phyloP scores from a whole-genome alignment of 2,329 filamentous ascomycete species.

The Venturia effusa region DNA sequence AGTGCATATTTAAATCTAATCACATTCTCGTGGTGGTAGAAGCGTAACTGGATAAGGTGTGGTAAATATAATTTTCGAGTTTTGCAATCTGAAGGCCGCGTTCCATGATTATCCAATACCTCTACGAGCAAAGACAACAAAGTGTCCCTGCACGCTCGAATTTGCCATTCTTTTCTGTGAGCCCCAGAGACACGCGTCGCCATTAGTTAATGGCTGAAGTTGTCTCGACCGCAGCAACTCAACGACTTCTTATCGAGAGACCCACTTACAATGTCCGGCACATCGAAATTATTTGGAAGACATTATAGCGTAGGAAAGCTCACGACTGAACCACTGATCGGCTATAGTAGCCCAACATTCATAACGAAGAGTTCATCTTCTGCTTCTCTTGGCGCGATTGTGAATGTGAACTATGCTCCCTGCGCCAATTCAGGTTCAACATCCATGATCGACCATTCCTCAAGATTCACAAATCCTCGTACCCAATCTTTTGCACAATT shows the following conservation, averaged over 20 bases:
- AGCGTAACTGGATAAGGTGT: neutral
- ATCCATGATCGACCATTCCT: neutral
- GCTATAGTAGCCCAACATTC: too few relatives aligned
- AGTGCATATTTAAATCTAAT: neutral
- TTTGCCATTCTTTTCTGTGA: neutral
- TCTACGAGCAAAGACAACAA: neutral
- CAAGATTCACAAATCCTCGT: slow-evolving; percentile 17
- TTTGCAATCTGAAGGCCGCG: neutral
- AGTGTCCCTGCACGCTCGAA: neutral
- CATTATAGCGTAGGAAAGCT: too few relatives aligned
- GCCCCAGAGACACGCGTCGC: neutral
- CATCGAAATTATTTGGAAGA: too few relatives aligned
- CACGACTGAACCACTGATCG: too few relatives aligned
- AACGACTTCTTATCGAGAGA: neutral
- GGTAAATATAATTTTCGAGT: neutral
- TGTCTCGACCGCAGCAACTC: neutral
- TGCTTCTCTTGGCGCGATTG: too few relatives aligned
- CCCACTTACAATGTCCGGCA: too few relatives aligned
- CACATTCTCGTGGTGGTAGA: neutral
- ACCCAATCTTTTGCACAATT: slow-evolving; percentile 69
- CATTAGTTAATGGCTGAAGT: neutral
- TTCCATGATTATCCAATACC: neutral
- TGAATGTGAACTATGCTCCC: too few relatives aligned
- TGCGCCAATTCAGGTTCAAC: too few relatives aligned
- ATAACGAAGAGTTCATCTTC: too few relatives aligned